Evolutionary conservation across 345 rosid species (phyloP).

Genomic region (Eucalyptus cloeziana): DNA sequence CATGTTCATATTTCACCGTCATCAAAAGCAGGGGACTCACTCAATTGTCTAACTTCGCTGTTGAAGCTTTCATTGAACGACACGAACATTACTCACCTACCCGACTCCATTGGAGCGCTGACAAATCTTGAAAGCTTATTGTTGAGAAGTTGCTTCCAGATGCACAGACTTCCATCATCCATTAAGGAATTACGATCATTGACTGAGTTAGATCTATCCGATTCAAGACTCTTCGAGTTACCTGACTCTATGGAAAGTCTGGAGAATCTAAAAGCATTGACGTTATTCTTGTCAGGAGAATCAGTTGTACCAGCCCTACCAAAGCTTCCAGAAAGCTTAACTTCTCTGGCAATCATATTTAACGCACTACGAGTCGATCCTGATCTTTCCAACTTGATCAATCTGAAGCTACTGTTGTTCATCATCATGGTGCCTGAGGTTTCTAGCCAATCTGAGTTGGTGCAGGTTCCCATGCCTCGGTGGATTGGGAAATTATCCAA

Average conservation of each 20-base stretch:
- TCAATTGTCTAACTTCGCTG: background rate
- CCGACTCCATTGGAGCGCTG: background rate
- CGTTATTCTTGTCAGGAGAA: too few relatives aligned
- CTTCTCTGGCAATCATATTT: background rate
- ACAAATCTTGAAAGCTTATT: background rate
- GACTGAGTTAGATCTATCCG: background rate
- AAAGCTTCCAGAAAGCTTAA: background rate
- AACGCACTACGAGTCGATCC: background rate
- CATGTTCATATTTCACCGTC: background rate
- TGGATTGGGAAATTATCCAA: background rate
- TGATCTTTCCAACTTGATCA: background rate
- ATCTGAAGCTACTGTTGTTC: background rate
- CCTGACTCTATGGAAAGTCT: background rate
- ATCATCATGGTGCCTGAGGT: background rate
- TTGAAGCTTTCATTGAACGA: background rate
- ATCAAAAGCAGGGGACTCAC: background rate
- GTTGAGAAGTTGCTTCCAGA: background rate
- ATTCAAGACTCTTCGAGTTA: background rate
- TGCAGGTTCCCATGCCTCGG: background rate
- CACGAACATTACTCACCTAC: fast-evolving
- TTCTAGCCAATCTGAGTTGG: background rate
- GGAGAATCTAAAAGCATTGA: background rate
- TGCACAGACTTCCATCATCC: background rate
- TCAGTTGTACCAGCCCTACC: background rate
- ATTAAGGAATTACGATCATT: background rate